Conservation (phyloP, 108 stramenopile genomes). For the Phaeodactylum tricornutum region DNA sequence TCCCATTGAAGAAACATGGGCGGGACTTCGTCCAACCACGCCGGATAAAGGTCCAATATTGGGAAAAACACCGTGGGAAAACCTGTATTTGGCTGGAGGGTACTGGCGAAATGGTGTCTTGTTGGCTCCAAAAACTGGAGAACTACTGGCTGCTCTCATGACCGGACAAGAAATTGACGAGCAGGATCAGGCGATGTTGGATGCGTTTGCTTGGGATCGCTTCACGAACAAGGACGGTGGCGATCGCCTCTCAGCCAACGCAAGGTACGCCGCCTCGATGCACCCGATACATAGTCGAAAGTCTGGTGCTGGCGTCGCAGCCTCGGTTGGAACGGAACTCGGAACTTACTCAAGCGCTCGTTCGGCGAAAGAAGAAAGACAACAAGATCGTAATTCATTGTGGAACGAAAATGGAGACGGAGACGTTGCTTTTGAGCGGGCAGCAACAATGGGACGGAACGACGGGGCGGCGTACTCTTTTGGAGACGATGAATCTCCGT, state of each 20-base stretch:
- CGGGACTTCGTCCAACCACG: slow-evolving; percentile 86
- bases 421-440: slow-evolving; percentile 51
- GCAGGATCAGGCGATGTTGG: slow-evolving; percentile 36
- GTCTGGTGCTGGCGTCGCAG: slow-evolving; percentile 44
- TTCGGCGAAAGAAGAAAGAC: slow-evolving; percentile 56
- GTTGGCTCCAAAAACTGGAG: slow-evolving; percentile 82
- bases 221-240: slow-evolving; percentile 57
- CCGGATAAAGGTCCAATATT: slow-evolving; percentile 89
- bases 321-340: slow-evolving; percentile 74
- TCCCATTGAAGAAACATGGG: slow-evolving; percentile 87
- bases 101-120: slow-evolving; percentile 94
- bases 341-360: slow-evolving; percentile 76
- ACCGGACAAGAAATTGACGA: slow-evolving; percentile 16
- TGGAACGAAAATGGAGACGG: slow-evolving; percentile 20
- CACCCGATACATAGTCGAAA: slow-evolving; percentile 62
- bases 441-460: slow-evolving; percentile 43
- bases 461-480: slow-evolving; percentile 46
- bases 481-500: background rate
- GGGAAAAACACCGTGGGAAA: slow-evolving; percentile 73
- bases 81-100: slow-evolving; percentile 83
- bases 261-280: slow-evolving; percentile 67
- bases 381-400: slow-evolving; percentile 41
- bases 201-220: slow-evolving; percentile 77
- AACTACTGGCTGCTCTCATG: slow-evolving; percentile 38
- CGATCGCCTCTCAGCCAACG: slow-evolving; percentile 47